Evolutionary conservation across 176 grass and related monocot species (phyloP), one percentile per base, ranked within the genome.

Genomic region (Rhynchospora tenuis): DNA sequence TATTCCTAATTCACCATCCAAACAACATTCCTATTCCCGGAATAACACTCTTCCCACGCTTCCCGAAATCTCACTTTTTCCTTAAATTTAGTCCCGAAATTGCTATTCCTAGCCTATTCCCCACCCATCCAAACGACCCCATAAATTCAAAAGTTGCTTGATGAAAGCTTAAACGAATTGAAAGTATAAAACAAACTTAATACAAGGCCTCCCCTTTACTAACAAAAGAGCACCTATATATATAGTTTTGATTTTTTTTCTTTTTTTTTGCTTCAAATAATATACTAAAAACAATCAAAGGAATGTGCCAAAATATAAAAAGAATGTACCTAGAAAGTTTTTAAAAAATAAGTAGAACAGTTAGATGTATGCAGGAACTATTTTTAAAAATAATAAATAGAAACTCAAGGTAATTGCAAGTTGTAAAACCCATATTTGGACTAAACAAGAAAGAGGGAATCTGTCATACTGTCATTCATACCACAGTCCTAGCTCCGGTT

Each of bases 401-500:
- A 71, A 10, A 71, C 20, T 7, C 14, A 76, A 55, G 24, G 13
- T 76, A 54, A 9, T 52, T 28, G 54, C 46, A 74, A 74, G 13
- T 54, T 55, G 72, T 45, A 59, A 62, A 80, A 62, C 31, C 9
- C 78, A 63, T 4, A 63, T 63, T 29, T 81, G n/a, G 43, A 27
- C 65, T 74, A 74, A 74, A 74, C 26, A 74, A 74, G 11, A 50
- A 23, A 74, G 45, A 74, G 70, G 5, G 43, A 27, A 50, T 51
- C 70, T 74, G 11, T 51, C 73, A 76, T 55, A 26, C 44, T 74
- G 11, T 51, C 73, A 76, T 55, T 22, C 73, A 55, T 52, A 75
- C 31, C 31, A 71, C 48, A 55, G 51, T 56, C 50, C 26, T 77
- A 77, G 73, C 73, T 77, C 73, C 13, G 50, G 67, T 77, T 55